A percentile compares a stretch with the other conserved stretches of the same genome.
These are phyloP conservation scores for Smallanthus sonchifolius DNA, from an alignment of 129 eudicot genomes.

Conservation along the genomic window DNA sequence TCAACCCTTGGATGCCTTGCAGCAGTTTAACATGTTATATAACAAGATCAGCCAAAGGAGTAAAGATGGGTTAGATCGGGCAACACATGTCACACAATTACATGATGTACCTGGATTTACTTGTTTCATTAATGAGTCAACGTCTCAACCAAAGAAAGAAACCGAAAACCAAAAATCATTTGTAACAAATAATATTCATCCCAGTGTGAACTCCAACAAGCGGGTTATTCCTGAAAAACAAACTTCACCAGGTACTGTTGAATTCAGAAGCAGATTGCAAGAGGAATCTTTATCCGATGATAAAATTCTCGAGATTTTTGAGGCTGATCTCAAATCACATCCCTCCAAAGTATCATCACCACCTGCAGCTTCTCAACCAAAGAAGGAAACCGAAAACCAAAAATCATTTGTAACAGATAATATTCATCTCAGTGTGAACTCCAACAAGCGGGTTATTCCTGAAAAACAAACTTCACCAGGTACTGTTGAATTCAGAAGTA, in stretches of 20 bases:
- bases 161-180: conserved; percentile 24
- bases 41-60: conserved; percentile 50
- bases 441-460: conserved; percentile 28
- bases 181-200: neutral
- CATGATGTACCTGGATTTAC: conserved; percentile 76
- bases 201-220: conserved; percentile 30
- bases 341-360: too few species aligned
- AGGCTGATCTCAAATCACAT: too few species aligned
- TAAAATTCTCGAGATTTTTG: too few species aligned
- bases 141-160: conserved; percentile 40
- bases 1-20: conserved; percentile 41
- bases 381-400: conserved; percentile 35
- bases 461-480: conserved; percentile 11
- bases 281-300: too few species aligned
- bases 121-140: conserved; percentile 53
- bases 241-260: neutral
- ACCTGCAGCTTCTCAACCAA: conserved; percentile 26
- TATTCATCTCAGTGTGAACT: neutral
- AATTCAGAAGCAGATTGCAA: too few species aligned
- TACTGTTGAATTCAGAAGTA: too few species aligned
- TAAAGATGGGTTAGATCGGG: conserved; percentile 47
- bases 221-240: conserved; percentile 24
- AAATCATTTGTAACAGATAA: conserved; percentile 19
- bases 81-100: conserved; percentile 61
- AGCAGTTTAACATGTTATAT: conserved; percentile 70